Conservation (phyloP, 129 eudicot species). For the Centaurea solstitialis region DNA sequence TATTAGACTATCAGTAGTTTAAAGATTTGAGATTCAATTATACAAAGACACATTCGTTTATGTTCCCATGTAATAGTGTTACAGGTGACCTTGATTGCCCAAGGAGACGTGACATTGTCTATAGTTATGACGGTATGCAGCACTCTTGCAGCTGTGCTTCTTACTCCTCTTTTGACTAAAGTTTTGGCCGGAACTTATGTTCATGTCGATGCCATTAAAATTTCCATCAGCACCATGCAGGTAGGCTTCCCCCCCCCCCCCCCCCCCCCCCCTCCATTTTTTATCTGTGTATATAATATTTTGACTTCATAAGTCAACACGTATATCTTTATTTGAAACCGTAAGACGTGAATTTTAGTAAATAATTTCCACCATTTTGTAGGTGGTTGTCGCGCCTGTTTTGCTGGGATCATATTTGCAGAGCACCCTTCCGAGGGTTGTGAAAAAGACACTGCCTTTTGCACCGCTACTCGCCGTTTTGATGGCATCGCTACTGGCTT, state of each 20-base stretch:
- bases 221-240: slow-evolving; percentile 87
- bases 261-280: too few relatives aligned
- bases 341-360: neutral
- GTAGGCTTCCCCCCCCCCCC: too few relatives aligned
- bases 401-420: slow-evolving; percentile 75
- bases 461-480: slow-evolving; percentile 86
- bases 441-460: slow-evolving; percentile 55
- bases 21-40: neutral
- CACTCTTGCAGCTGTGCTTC: slow-evolving; percentile 80
- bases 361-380: neutral
- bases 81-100: slow-evolving; percentile 90
- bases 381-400: slow-evolving; percentile 92
- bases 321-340: neutral
- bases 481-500: slow-evolving; percentile 62
- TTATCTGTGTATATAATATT: neutral
- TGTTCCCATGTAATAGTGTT: slow-evolving; percentile 48
- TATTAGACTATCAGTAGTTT: neutral
- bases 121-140: slow-evolving; percentile 79
- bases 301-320: too few relatives aligned
- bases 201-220: slow-evolving; percentile 69
- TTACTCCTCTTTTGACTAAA: slow-evolving; percentile 76
- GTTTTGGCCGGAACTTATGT: slow-evolving; percentile 81
- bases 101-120: slow-evolving; percentile 86
- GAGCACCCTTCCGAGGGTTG: slow-evolving; percentile 63
- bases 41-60: slow-evolving; percentile 25